Base-by-base conservation (phyloP, 768 basidiomycete species). In the Termitomyces sp. region DNA sequence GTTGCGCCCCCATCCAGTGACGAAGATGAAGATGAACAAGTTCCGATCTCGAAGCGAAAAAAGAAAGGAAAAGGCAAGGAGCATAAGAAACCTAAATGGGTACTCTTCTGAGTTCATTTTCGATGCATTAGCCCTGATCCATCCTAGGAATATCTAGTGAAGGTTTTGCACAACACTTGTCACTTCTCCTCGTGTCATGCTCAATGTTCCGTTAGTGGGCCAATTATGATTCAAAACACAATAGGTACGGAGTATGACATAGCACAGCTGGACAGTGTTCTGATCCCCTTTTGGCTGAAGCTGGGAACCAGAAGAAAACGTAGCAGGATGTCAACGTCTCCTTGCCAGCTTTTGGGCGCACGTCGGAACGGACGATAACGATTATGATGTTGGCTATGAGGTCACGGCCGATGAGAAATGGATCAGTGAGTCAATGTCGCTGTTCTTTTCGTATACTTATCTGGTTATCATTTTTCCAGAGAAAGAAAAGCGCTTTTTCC, bases 221-320 rank as follows among this genome's bases (percentile, higher is more conserved):
- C 11, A 80, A 78, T 9, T 90, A 88, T 63, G 70, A 66, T 48
- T 79, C 80, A 0, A 76, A 76, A 29, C 72, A 76, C 1, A 78
- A 88, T 57, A 87, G 76, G 88, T 85, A 58, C 29, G 72, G 38
- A 53, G 13, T 29, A 31, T 35, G n/a, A 33, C 10, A 25, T 38
- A 6, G 22, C 32, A 38, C 11, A n/a, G n/a, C 35, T 16, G 23
- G 11, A 36, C 10, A 23, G 15, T 25, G 23, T 27, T 38, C 12
- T 49, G 23, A 49, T n/a, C 35, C n/a, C 16, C 25, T 5, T 27
- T 38, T 13, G 16, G 5, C 16, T 11, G 35, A 49, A 89, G 88
- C 60, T 89, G 88, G 88, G 88, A 89, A 55, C 88, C 88, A 11
- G 68, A 75, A 48, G 69, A 68, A 7, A 87, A 90, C 63, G 73